Evolutionary conservation across 495 filamentous ascomycete species (phyloP), one percentile per base, ranked within the genome.

Genomic region (Bacidia gigantensis): DNA sequence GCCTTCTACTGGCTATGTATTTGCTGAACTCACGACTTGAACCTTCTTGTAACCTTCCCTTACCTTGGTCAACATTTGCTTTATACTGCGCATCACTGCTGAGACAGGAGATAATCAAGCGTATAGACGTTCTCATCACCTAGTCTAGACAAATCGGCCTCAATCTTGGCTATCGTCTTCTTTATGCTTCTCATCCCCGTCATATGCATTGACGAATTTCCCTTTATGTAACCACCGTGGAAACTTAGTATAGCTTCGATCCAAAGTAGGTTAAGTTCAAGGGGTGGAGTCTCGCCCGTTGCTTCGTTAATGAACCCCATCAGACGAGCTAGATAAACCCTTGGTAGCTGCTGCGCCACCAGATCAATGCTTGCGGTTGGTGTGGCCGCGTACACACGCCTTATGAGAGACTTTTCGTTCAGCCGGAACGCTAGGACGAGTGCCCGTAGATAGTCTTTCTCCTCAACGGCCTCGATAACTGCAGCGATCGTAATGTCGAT

Each of bases 381-480:
- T 35, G 87, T 84, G 1, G 77, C 72, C 69, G 90, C 86, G 67
- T 94, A 96, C 11, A 96, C 87, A 23, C 77, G 78, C 52, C 82
- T 81, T 46, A 95, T 77, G 22, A 97, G 72, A 46, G 76, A 74
- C 2, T 73, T 72, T 60, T 90, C 82, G 67, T 94, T 95, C 38
- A 98, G 76, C 0, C 92, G 84, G 74, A 98, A 97, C 0, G 89
- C 86, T 90, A 97, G 96, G 52, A 95, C 82, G 2, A 98, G 70
- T 1, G 92, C 92, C 67, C 88, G 94, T 29, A 96, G 74, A 68
- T 83, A 95, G 38, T 93, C 86, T 57, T 76, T 76, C 48, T 89
- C 79, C 11, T 67, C 63, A n/a, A 96, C 72, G 9, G 85, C 82
- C 10, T 78, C 72, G 1, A 95, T 68, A 2, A 87, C 95, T 26